phyloP scores from a whole-genome alignment of 179 eudicot species.

The Amaranthus tricolor region DNA sequence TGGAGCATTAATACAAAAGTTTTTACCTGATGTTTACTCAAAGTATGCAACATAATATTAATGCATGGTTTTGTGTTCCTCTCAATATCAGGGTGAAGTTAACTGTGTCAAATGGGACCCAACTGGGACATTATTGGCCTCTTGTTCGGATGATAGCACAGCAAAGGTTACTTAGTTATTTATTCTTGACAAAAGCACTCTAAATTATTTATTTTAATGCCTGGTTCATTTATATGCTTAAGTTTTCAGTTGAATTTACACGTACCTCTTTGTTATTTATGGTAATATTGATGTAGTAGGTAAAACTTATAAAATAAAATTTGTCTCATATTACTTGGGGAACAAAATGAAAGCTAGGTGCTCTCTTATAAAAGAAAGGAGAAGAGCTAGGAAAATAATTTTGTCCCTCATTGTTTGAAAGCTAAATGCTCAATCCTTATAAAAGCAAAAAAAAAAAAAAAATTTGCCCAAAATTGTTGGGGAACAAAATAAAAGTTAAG shows the following conservation, averaged over 20 bases:
- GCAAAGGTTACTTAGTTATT: slow-evolving; percentile 63
- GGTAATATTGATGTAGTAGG: background rate
- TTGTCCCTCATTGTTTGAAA: too few relatives aligned
- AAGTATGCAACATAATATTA: background rate
- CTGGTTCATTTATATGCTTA: background rate
- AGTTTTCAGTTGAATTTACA: background rate
- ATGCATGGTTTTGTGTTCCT: slow-evolving; percentile 2
- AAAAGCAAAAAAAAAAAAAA: too few relatives aligned
- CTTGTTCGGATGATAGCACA: slow-evolving; percentile 94
- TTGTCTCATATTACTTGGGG: too few relatives aligned
- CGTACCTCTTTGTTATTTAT: background rate
- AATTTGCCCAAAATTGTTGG: too few relatives aligned
- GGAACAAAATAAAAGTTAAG: too few relatives aligned
- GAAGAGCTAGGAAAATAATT: background rate
- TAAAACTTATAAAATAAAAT: too few relatives aligned
- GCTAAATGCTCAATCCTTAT: too few relatives aligned
- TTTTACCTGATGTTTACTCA: background rate
- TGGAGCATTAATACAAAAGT: background rate
- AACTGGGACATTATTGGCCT: slow-evolving; percentile 82
- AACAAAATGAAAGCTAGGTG: background rate
- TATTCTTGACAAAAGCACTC: background rate
- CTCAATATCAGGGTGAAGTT: slow-evolving; percentile 81
- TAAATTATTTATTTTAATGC: background rate
- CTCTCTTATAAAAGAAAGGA: background rate
- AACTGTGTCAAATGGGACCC: slow-evolving; percentile 99